phyloP scores from a whole-genome alignment of 2,329 filamentous ascomycete species.

The Cladosporium sp. region DNA sequence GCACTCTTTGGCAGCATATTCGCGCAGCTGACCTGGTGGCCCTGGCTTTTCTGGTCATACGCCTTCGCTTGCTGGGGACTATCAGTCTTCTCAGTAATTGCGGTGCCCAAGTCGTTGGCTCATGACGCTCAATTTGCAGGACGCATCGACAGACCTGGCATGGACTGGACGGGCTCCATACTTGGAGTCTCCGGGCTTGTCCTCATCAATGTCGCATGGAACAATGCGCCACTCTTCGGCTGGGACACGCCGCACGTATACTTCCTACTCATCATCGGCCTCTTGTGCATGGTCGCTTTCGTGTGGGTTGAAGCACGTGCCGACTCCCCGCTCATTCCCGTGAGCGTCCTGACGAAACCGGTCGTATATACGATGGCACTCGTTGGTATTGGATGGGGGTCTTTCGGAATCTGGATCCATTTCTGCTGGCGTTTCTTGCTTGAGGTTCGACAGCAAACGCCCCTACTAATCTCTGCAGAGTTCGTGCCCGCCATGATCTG shows the following conservation, averaged over 20 bases:
- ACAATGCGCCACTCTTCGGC: conserved; percentile 30
- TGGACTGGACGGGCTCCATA: conserved; percentile 26
- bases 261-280: conserved; percentile 27
- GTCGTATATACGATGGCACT: conserved; percentile 26
- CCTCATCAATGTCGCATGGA: conserved; percentile 31
- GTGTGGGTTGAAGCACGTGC: conserved; percentile 27
- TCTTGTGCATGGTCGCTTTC: conserved; percentile 26
- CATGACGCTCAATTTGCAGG: conserved; percentile 19
- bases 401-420: conserved; percentile 33
- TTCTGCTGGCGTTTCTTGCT: conserved; percentile 32
- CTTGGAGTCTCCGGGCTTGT: conserved; percentile 29
- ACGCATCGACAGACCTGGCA: conserved; percentile 13
- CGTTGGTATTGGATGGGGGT: conserved; percentile 28
- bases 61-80: conserved; percentile 24
- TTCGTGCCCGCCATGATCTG: conserved; percentile 31
- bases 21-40: conserved; percentile 30
- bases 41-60: conserved; percentile 31
- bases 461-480: conserved; percentile 31
- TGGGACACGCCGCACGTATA: conserved; percentile 28
- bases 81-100: conserved; percentile 21
- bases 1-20: conserved; percentile 32
- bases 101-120: conserved; percentile 23
- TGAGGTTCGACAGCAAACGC: conserved; percentile 28
- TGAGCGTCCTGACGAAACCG: conserved; percentile 22
- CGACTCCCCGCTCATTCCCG: conserved; percentile 22